Conservation (phyloP, 129 eudicot genomes). For the Chrysanthemum lavandulifolium region DNA sequence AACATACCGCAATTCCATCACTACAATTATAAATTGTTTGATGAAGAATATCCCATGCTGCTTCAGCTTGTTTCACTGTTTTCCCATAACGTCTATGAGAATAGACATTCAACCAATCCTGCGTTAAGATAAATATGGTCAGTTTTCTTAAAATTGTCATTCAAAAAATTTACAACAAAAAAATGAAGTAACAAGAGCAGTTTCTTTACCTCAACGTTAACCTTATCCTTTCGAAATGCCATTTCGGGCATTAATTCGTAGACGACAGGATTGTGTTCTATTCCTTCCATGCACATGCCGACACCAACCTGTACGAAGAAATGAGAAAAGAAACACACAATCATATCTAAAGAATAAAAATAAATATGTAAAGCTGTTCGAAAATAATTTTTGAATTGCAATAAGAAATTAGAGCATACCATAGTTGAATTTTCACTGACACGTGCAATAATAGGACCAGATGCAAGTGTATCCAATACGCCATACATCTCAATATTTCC, state of each 20-base stretch:
- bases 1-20: constrained; percentile 89
- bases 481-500: constrained; percentile 99
- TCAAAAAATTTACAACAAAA: too few relatives aligned
- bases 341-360: not conserved
- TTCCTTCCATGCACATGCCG: constrained; percentile 99
- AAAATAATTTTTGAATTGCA: not conserved
- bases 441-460: constrained; percentile 90
- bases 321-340: not conserved
- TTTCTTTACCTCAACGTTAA: constrained; percentile 57
- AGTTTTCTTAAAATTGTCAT: not conserved
- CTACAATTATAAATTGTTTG: constrained; percentile 74
- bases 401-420: constrained; percentile 43
- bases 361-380: too few relatives aligned
- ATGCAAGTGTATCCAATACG: constrained; percentile 74
- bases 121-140: constrained; percentile 20
- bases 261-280: constrained; percentile 94
- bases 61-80: constrained; percentile 56
- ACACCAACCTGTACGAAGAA: constrained; percentile 69
- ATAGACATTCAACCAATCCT: constrained; percentile 89
- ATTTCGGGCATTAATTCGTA: constrained; percentile 96
- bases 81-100: constrained; percentile 87
- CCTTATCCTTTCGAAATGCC: constrained; percentile 80
- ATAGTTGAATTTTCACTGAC: constrained; percentile 82
- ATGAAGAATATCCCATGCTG: constrained; percentile 90
- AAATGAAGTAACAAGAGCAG: not conserved